Evolutionary conservation across 2,329 filamentous ascomycete species (phyloP).

Genomic region (Aspergillus sp.): DNA sequence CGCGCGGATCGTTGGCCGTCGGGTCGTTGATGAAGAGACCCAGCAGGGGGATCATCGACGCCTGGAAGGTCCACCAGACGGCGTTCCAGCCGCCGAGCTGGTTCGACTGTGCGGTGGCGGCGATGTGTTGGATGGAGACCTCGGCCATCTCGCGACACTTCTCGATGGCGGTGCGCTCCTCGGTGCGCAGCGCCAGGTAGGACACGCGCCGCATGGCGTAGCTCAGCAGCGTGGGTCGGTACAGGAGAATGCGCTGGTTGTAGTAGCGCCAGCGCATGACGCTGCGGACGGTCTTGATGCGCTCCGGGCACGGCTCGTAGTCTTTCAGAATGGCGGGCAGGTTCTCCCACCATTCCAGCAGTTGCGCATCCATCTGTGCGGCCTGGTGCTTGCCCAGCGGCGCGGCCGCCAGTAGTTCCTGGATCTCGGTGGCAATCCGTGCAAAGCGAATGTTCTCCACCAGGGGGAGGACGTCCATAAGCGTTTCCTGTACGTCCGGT

Average conservation of each 20-base stretch:
- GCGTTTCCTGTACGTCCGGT: slow-evolving; percentile 45
- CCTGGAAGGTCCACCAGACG: slow-evolving; percentile 78
- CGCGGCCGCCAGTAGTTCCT: slow-evolving; percentile 69
- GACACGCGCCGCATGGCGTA: slow-evolving; percentile 55
- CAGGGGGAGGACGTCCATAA: slow-evolving; percentile 66
- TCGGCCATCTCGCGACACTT: slow-evolving; percentile 68
- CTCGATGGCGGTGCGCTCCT: slow-evolving; percentile 66
- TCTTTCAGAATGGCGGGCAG: slow-evolving; percentile 65
- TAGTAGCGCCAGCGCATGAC: slow-evolving; percentile 83
- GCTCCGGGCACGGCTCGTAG: slow-evolving; percentile 66
- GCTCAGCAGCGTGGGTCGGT: slow-evolving; percentile 69
- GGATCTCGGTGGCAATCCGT: slow-evolving; percentile 73
- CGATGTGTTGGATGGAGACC: slow-evolving; percentile 70
- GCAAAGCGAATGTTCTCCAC: slow-evolving; percentile 77
- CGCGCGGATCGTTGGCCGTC: slow-evolving; percentile 57
- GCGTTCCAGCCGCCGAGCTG: slow-evolving; percentile 79
- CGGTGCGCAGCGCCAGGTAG: slow-evolving; percentile 50
- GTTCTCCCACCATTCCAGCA: slow-evolving; percentile 69
- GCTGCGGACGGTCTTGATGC: slow-evolving; percentile 66
- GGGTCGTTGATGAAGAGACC: slow-evolving; percentile 57
- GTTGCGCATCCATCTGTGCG: slow-evolving; percentile 62
- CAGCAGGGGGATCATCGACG: slow-evolving; percentile 73
- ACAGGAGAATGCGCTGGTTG: slow-evolving; percentile 72
- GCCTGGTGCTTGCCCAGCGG: slow-evolving; percentile 64
- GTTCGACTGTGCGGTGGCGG: slow-evolving; percentile 66